Conservation (phyloP, 2,329 filamentous ascomycete species). For the Fusarium albosuccineum region DNA sequence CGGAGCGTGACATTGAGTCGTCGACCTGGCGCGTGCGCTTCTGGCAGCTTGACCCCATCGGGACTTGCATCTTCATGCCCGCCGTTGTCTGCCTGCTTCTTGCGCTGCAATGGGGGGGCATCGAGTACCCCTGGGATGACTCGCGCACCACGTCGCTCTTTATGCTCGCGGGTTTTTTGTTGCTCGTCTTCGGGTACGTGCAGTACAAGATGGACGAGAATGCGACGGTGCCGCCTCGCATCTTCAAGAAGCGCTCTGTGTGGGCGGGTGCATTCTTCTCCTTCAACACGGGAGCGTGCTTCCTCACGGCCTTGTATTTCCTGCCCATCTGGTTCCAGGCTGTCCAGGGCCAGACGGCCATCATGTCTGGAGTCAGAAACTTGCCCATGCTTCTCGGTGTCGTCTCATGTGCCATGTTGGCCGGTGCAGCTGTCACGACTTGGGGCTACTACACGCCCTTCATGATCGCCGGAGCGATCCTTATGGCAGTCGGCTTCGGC, state of each 20-base stretch:
- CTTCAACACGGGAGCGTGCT: constrained; percentile 55
- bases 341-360: constrained; percentile 55
- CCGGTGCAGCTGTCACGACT: constrained; percentile 52
- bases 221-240: constrained; percentile 59
- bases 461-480: constrained; percentile 54
- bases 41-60: constrained; percentile 49
- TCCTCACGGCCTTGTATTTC: constrained; percentile 53
- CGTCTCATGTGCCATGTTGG: constrained; percentile 51
- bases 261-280: constrained; percentile 52
- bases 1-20: constrained; percentile 41
- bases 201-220: constrained; percentile 56
- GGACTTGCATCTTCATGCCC: constrained; percentile 50
- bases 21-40: constrained; percentile 43
- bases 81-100: constrained; percentile 61
- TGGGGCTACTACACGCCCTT: constrained; percentile 61
- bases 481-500: constrained; percentile 55
- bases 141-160: constrained; percentile 47
- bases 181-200: constrained; percentile 53
- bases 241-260: constrained; percentile 57
- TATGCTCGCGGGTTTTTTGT: constrained; percentile 49
- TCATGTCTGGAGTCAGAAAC: constrained; percentile 56
- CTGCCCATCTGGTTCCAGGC: constrained; percentile 62
- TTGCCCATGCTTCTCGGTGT: constrained; percentile 56
- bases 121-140: constrained; percentile 49
- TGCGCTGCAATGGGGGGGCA: constrained; percentile 64